A percentile compares a stretch with the other conserved stretches of the same genome.
phyloP scores from a whole-genome alignment of 2,329 filamentous ascomycete genomes.

The Phaeosphaeriaceae sp. region DNA sequence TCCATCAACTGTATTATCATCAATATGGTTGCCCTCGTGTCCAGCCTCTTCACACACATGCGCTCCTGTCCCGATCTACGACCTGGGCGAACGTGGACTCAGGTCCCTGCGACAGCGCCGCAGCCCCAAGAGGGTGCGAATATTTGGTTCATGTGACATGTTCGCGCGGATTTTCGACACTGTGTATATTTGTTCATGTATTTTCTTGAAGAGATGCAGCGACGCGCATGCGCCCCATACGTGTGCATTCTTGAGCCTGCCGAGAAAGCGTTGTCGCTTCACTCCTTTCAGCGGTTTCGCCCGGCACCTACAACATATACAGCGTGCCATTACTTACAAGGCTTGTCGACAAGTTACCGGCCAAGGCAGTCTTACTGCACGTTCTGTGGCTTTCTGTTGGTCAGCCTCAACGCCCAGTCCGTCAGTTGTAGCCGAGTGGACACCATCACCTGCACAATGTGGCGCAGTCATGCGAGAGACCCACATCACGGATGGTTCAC shows the following conservation, averaged over 20 bases:
- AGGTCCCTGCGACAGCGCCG: not conserved
- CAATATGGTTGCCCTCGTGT: not conserved
- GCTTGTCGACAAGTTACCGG: not conserved
- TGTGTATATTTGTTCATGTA: no score
- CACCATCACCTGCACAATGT: constrained; percentile 3
- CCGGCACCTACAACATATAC: not conserved
- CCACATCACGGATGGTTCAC: constrained; percentile 7
- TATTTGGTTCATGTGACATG: not conserved
- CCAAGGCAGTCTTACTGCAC: not conserved
- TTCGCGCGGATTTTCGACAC: not conserved
- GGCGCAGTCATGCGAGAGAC: constrained; percentile 9
- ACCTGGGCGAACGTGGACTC: not conserved
- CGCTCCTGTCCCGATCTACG: not conserved
- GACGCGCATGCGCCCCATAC: constrained; percentile 5
- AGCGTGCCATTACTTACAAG: no score
- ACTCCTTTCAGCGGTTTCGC: not conserved
- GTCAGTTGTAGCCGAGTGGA: constrained; percentile 2
- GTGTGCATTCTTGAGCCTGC: not conserved
- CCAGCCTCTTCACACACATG: not conserved
- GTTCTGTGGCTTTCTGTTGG: not conserved
- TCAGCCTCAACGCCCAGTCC: constrained; percentile 1
- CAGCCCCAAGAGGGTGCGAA: not conserved
- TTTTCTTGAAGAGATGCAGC: no score
- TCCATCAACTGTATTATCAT: not conserved
- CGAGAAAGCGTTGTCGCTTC: not conserved